phyloP scores from a whole-genome alignment of 2,329 filamentous ascomycete species.

The Neonectria coccinea region DNA sequence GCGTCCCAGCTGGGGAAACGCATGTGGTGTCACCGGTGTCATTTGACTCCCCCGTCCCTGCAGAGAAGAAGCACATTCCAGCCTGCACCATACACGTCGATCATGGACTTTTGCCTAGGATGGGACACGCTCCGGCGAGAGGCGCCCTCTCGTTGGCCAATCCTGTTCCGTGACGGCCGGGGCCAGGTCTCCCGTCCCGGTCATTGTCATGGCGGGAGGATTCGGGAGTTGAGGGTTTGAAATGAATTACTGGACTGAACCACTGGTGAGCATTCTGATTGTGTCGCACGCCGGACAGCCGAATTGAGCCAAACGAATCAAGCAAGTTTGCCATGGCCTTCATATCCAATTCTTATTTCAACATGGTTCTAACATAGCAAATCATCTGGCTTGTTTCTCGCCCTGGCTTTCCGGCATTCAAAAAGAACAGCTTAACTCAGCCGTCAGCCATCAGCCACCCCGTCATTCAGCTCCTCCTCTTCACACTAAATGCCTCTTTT shows the following conservation, averaged over 20 bases:
- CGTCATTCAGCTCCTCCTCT: neutral
- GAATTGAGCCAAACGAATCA: neutral
- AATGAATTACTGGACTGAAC: neutral
- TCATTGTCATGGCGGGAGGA: neutral
- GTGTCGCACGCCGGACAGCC: neutral
- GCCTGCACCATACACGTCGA: constrained; percentile 8
- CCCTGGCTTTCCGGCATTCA: neutral
- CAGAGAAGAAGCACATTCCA: constrained; percentile 17
- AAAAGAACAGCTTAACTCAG: constrained; percentile 2
- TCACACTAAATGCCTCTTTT: constrained; percentile 1
- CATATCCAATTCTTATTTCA: constrained; percentile 14
- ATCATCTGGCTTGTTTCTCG: constrained; percentile 3
- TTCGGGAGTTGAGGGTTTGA: constrained; percentile 11
- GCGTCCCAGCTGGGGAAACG: constrained; percentile 21
- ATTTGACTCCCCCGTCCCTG: constrained; percentile 39
- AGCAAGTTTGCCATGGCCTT: neutral
- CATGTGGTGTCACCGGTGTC: constrained; percentile 25
- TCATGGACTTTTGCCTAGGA: constrained; percentile 18
- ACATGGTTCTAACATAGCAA: constrained; percentile 14
- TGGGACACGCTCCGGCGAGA: constrained; percentile 23
- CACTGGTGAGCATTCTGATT: neutral
- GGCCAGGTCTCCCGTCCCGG: neutral
- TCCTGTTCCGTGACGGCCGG: neutral
- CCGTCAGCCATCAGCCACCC: neutral
- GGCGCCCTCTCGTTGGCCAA: constrained; percentile 17